Evolutionary conservation across 305 asterid genomes (phyloP).

Genomic region (Plantago coronopus): DNA sequence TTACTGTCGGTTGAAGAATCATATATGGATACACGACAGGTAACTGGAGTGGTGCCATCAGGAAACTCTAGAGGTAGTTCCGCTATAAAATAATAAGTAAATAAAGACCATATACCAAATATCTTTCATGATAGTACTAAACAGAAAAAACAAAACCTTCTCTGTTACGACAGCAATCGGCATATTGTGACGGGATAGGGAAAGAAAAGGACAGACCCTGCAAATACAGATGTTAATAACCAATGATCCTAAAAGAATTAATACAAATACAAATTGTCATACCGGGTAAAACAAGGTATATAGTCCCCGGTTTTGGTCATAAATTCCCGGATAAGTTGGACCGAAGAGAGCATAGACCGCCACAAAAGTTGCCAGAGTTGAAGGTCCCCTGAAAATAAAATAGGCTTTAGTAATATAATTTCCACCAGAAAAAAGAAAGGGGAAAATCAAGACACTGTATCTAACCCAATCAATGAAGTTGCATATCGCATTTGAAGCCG

Average conservation of each 20-base stretch:
- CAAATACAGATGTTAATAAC: slow-evolving; percentile 23
- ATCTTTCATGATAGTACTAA: no score
- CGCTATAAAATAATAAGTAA: slow-evolving; percentile 36
- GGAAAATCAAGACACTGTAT: slow-evolving; percentile 14
- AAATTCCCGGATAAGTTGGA: slow-evolving; percentile 89
- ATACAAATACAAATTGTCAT: slow-evolving; percentile 28
- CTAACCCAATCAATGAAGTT: slow-evolving; percentile 76
- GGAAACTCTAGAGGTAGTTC: slow-evolving; percentile 94
- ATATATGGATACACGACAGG: slow-evolving; percentile 80
- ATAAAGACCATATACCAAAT: slow-evolving; percentile 11
- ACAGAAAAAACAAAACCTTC: slow-evolving; percentile 41
- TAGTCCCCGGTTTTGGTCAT: slow-evolving; percentile 70
- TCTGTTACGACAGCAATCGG: slow-evolving; percentile 64
- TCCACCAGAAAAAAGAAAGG: slow-evolving; percentile 1
- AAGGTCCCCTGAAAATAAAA: slow-evolving; percentile 61
- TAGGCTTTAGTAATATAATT: slow-evolving; percentile 15
- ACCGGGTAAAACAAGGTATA: slow-evolving; percentile 91
- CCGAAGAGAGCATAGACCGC: slow-evolving; percentile 93
- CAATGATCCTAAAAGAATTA: not conserved
- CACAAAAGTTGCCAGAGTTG: slow-evolving; percentile 88
- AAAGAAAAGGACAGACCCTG: slow-evolving; percentile 93
- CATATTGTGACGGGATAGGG: slow-evolving; percentile 82
- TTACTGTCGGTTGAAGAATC: slow-evolving; percentile 81
- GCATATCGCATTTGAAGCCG: slow-evolving; percentile 91
- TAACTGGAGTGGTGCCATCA: slow-evolving; percentile 92